Evolutionary conservation across 1,139 yeast species (phyloP), one percentile per base, ranked within the genome.

Genomic region (Fermentozyma sake): DNA sequence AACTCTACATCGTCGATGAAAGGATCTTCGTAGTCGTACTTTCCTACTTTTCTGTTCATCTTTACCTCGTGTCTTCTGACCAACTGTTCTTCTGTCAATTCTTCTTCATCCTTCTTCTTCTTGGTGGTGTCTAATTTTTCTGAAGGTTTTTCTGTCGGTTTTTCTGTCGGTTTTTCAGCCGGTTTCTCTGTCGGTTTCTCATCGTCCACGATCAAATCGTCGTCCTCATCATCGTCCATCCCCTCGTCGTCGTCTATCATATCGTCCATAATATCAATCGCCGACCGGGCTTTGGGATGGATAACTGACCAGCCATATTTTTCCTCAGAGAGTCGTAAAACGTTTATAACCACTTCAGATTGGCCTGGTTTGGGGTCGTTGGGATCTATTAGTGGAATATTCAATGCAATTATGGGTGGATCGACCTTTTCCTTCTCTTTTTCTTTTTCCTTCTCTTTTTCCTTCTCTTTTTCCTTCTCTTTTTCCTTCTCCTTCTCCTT

Each of bases 1-100:
- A 87, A 64, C 55, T 91, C 99, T 15, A 84, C 75, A 53, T 93
- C 98, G 58, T 93, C 99, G 36, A 93, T 91, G 48, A 93, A 93
- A 2, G 98, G 98, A 56, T 93, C 99, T 37, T 84, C 80, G 30
- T 76, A 68, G 50, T 93, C 98, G 53, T 93, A 93, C 48, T 86
- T 87, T 6, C 96, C 96, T 27, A 80, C 82, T 53, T 76, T 72
- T 35, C 87, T 68, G 48, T 78, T 79, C 58, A 70, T 70, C 36
- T 58, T 65, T 26, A 61, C 55, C 33, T 64, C 68, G 36, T 65
- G 72, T 33, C 55, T 62, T 34, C 61, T 53, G 7, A 61, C 60
- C 34, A 61, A 44, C 37, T 67, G 76, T 45, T 61, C 83, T 56
- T 56, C 71, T 6, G 64, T 59, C 24, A 66, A 49, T 25, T 61